Base-by-base conservation (phyloP, 768 basidiomycete species). In the Psilocybe cyanescens region DNA sequence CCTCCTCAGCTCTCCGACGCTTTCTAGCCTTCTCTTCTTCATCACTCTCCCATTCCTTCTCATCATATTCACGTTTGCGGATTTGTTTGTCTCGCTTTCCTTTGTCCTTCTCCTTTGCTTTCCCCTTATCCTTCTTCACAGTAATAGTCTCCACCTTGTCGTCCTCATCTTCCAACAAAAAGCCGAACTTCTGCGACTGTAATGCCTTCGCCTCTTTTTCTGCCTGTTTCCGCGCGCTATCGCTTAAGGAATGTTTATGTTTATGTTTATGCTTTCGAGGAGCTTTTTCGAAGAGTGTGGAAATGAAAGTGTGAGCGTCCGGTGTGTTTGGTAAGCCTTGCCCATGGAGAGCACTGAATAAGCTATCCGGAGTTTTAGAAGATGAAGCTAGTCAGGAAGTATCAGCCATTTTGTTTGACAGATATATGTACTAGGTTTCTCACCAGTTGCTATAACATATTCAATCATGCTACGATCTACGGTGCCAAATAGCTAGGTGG, bases 11-110 rank as follows among this genome's bases (percentile, higher is more conserved):
- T 66, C 80, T 85, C 73, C 80, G 72, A 60, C 88, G 84, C 71
- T 91, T 94, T 72, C 87, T 79, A 41, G 82, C 78, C 71, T 86
- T 79, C 65, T 94, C 92, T 60, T 95, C 94, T 62, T 93, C 94
- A 63, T 94, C 95, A 66, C 92, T 94, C 73, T 94, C 91, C 94
- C 95, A 96, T 61, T 93, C 90, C 57, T 87, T 89, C 19, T 79
- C 85, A 63, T 92, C 91, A 60, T 87, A 84, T 31, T 96, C 94
- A 52, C 94, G 80, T 73, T 95, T 96, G 65, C 95, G 81, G 41
- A 84, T 80, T 62, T 88, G 85, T 58, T 86, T 81, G 39, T 90
- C 89, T 68, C 79, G 77, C 61, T 80, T 84, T 60, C 86, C 86
- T 65, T 82, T 81, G 61, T 78, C 70, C 66, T 74, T 70, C 45